Evolutionary conservation across 2,329 filamentous ascomycete genomes (phyloP).

Genomic region (Paraphoma chrysanthemicola): DNA sequence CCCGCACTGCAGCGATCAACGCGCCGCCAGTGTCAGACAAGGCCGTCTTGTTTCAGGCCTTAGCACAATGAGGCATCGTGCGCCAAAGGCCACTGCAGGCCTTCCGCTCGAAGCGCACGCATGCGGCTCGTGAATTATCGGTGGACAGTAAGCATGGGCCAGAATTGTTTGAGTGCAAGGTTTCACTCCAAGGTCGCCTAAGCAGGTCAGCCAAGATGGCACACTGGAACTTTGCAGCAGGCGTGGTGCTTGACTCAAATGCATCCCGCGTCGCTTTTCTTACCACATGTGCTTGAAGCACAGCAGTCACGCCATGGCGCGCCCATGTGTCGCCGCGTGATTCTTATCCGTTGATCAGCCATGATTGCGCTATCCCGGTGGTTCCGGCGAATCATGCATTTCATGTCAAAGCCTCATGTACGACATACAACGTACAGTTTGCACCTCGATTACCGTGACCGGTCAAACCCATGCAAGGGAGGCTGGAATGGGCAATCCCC

Average conservation of each 20-base stretch:
- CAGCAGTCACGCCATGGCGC: neutral
- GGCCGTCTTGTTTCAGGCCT: constrained; percentile 3
- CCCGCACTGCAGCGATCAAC: neutral
- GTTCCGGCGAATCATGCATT: neutral
- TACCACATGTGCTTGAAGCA: neutral
- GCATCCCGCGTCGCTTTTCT: neutral
- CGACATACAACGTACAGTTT: neutral
- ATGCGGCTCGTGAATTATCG: neutral
- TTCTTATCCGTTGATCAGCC: constrained; percentile 4
- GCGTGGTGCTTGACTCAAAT: neutral
- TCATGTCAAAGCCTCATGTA: neutral
- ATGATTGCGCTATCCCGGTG: neutral
- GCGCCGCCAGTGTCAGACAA: neutral
- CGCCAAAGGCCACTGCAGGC: neutral
- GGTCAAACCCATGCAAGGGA: neutral
- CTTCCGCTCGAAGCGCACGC: neutral
- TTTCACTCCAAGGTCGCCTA: neutral
- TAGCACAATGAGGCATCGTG: neutral
- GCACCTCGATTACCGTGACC: neutral
- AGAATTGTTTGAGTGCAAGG: neutral
- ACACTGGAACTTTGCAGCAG: neutral
- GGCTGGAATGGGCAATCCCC: neutral
- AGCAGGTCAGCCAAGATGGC: neutral
- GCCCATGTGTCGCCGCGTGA: constrained; percentile 1
- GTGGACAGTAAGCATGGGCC: neutral